Percentiles rank a stretch among this genome's conserved stretches.
Conservation (phyloP, 371 early-diverging fungal genomes). For the Mortierella sp. region DNA sequence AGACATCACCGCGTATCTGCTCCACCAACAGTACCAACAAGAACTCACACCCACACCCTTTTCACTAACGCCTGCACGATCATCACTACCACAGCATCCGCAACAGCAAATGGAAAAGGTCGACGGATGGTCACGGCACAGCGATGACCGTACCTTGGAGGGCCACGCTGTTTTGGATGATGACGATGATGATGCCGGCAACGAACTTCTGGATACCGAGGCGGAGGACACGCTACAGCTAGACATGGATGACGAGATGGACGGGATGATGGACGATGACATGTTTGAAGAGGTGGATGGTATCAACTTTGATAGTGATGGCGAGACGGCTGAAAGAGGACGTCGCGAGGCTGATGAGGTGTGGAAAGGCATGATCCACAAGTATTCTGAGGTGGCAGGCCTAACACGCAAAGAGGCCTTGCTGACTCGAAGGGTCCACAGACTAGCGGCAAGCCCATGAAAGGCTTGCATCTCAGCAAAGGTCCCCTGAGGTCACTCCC, state of each 20-base stretch:
- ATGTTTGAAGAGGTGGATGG: conserved; percentile 31
- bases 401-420: conserved; percentile 4
- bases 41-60: neutral
- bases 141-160: conserved; percentile 35
- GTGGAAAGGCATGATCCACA: conserved; percentile 4
- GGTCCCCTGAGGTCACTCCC: too few relatives aligned
- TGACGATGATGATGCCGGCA: conserved; percentile 48
- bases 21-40: neutral
- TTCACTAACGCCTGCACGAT: neutral
- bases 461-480: too few relatives aligned
- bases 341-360: neutral
- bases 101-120: conserved; percentile 7
- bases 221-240: conserved; percentile 16
- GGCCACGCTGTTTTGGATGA: conserved; percentile 52
- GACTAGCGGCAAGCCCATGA: too few relatives aligned
- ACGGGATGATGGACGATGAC: conserved; percentile 33
- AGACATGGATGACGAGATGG: conserved; percentile 35
- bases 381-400: neutral
- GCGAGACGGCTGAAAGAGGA: neutral
- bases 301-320: neutral
- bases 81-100: conserved; percentile 2
- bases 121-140: neutral
- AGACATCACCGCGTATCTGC: neutral
- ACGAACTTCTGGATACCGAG: conserved; percentile 47
- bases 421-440: neutral